Conservation (phyloP, 257 asterid genomes). For the Petunia axillaris region DNA sequence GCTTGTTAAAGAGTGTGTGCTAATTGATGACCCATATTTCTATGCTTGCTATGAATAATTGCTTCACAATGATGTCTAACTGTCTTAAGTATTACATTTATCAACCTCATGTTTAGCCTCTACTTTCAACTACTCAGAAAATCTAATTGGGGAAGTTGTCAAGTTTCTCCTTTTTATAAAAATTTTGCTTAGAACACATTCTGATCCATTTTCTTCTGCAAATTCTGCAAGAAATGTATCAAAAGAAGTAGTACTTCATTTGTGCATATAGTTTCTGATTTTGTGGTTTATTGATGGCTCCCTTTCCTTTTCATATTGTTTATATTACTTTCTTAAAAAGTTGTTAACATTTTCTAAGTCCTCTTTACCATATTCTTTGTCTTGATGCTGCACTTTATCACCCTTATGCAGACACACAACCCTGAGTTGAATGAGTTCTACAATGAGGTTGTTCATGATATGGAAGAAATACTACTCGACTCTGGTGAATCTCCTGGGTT, state of each 20-base stretch:
- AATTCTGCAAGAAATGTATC: no score
- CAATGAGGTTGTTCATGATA: conserved; percentile 82
- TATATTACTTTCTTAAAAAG: not conserved
- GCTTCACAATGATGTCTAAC: not conserved
- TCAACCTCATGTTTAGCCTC: not conserved
- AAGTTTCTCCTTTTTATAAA: not conserved
- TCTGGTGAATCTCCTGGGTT: conserved; percentile 56
- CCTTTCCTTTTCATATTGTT: not conserved
- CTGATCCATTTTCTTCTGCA: not conserved
- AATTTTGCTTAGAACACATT: not conserved
- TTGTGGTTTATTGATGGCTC: not conserved
- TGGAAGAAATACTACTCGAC: conserved; percentile 91
- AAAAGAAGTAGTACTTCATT: not conserved
- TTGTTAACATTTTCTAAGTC: not conserved
- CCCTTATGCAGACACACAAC: conserved; percentile 52
- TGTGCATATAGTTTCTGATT: not conserved
- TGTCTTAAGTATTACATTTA: no score
- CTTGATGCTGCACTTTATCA: not conserved
- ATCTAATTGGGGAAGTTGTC: not conserved
- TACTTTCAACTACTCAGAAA: not conserved
- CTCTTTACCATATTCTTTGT: not conserved
- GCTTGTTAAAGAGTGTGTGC: not conserved
- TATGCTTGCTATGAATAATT: not conserved
- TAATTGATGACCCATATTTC: not conserved
- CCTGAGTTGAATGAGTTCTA: conserved; percentile 58